Conservation (phyloP, 2,329 filamentous ascomycete genomes). For the Onygena corvina region DNA sequence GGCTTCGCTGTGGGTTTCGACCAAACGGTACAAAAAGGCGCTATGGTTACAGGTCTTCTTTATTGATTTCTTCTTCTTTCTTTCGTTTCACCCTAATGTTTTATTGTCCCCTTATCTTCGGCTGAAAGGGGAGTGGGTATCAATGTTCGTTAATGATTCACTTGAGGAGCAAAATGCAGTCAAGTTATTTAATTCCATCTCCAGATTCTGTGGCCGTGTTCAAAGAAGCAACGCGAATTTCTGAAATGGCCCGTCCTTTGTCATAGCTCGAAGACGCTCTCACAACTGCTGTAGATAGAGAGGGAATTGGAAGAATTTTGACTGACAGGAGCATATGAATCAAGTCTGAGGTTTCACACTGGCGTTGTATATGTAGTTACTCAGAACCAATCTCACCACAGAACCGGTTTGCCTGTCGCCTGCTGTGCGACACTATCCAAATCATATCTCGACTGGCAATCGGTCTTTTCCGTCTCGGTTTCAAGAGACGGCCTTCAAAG, state of each 20-base stretch:
- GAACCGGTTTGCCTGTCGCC: not conserved
- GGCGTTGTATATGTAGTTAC: not conserved
- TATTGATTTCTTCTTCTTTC: not conserved
- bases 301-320: too few relatives aligned
- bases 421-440: not conserved
- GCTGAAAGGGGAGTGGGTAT: not conserved
- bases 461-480: not conserved
- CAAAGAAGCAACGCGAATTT: not conserved
- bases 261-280: too few relatives aligned
- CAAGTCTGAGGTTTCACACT: too few relatives aligned
- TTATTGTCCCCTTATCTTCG: not conserved
- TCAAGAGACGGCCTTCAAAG: too few relatives aligned
- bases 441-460: not conserved
- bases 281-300: too few relatives aligned
- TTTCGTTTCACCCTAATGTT: not conserved
- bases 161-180: not conserved
- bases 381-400: not conserved
- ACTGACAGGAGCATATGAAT: too few relatives aligned
- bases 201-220: too few relatives aligned
- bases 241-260: too few relatives aligned
- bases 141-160: not conserved
- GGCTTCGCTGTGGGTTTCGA: not conserved
- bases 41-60: conserved; percentile 3
- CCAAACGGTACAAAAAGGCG: conserved; percentile 2
- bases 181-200: not conserved